Percentiles rank a stretch among this genome's conserved stretches.
These are phyloP conservation scores for Osmanthus fragrans DNA, from an alignment of 257 asterid species.

Conservation along the genomic window DNA sequence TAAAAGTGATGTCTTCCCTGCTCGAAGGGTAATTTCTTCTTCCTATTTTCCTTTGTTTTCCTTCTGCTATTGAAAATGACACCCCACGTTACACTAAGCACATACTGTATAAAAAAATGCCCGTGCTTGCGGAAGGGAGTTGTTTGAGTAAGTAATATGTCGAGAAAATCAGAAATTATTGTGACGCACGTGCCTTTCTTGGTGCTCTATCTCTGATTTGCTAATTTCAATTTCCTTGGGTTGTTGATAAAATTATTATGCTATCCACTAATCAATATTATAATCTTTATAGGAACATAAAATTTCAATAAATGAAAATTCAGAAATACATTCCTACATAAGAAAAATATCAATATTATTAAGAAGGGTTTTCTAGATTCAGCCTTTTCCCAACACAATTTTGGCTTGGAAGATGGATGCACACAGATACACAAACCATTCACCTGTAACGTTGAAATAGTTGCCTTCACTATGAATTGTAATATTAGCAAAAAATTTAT, in stretches of 20 bases:
- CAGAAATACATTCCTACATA: background rate
- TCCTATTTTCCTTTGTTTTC: background rate
- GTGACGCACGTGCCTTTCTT: background rate
- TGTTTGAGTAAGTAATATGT: background rate
- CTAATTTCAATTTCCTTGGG: background rate
- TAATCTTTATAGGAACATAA: background rate
- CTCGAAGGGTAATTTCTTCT: conserved; percentile 67
- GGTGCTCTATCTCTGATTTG: background rate
- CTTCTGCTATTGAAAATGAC: background rate
- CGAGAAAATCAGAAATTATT: background rate
- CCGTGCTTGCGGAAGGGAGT: background rate
- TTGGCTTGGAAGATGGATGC: background rate
- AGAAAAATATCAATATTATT: background rate
- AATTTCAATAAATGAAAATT: background rate
- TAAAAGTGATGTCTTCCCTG: conserved; percentile 65
- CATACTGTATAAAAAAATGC: background rate
- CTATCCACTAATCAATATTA: background rate
- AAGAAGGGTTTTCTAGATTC: background rate
- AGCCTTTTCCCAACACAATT: background rate
- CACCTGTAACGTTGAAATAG: background rate
- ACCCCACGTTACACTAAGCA: conserved; percentile 6
- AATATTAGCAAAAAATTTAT: background rate
- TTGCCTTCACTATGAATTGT: background rate
- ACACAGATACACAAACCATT: background rate
- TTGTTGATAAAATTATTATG: background rate